phyloP scores from a whole-genome alignment of 225 moss, liverwort and hornwort species.

The Polytrichum commune region DNA sequence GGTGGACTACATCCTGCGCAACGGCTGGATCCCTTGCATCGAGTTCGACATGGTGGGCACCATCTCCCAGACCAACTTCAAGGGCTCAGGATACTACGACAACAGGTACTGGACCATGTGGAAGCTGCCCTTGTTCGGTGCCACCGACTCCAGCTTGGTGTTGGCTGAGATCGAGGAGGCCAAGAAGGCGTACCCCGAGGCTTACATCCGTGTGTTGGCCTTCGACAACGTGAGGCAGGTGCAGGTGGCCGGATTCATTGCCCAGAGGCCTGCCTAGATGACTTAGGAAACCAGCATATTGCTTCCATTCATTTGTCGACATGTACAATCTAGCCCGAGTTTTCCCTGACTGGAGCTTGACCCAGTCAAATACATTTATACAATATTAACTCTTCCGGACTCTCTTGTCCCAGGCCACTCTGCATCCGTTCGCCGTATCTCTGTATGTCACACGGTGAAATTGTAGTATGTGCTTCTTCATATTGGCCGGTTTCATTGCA shows the following conservation, averaged over 20 bases:
- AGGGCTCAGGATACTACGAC: slow-evolving; percentile 12
- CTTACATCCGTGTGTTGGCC: slow-evolving; percentile 12
- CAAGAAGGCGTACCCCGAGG: slow-evolving; percentile 12
- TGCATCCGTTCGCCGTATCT: too few species aligned
- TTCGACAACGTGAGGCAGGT: slow-evolving; percentile 15
- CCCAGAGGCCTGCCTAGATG: slow-evolving; percentile 4
- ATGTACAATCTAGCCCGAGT: too few species aligned
- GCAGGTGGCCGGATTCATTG: slow-evolving; percentile 7
- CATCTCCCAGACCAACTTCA: slow-evolving; percentile 1
- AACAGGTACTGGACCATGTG: slow-evolving; percentile 11
- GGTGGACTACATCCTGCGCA: slow-evolving; percentile 11
- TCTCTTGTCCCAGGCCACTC: too few species aligned
- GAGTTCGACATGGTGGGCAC: slow-evolving; percentile 17
- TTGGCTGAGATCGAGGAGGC: slow-evolving; percentile 11
- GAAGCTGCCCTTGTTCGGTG: slow-evolving; percentile 17
- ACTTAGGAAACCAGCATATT: too few species aligned
- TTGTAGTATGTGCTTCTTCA: too few species aligned
- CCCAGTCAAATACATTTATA: too few species aligned
- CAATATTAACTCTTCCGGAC: too few species aligned
- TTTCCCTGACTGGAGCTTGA: too few species aligned
- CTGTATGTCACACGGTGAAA: too few species aligned
- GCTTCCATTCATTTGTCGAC: too few species aligned
- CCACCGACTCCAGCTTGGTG: slow-evolving; percentile 8
- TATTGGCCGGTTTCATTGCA: too few species aligned
- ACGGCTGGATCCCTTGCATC: slow-evolving; percentile 17